These are phyloP conservation scores for Dryas integrifolia DNA, from an alignment of 331 rosid genomes.

Conservation along the genomic window DNA sequence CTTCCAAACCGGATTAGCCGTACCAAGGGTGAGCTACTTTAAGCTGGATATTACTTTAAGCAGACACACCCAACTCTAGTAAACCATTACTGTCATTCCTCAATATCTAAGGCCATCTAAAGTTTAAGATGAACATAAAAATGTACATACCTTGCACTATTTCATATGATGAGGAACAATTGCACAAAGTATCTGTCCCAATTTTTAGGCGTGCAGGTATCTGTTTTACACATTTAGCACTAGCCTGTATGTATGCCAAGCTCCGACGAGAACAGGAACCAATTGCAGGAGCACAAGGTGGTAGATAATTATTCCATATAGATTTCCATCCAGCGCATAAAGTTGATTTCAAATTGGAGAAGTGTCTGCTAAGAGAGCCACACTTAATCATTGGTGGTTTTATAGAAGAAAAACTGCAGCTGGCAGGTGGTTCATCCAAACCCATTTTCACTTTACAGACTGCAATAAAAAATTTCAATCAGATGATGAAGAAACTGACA, in stretches of 20 bases:
- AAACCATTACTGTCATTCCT: not conserved
- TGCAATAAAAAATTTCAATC: slow-evolving; percentile 15
- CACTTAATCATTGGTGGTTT: slow-evolving; percentile 13
- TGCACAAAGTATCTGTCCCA: not conserved
- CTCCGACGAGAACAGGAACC: slow-evolving; percentile 24
- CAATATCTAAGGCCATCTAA: not conserved
- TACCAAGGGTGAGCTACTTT: not conserved
- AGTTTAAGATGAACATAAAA: not conserved
- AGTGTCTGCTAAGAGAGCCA: slow-evolving; percentile 8
- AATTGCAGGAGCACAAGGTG: slow-evolving; percentile 12
- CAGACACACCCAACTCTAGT: not conserved
- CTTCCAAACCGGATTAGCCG: not conserved
- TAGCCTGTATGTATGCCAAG: slow-evolving; percentile 19
- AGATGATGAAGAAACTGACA: not conserved
- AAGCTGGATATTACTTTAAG: not conserved
- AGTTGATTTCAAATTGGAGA: slow-evolving; percentile 11
- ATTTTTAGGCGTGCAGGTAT: slow-evolving; percentile 22
- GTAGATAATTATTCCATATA: slow-evolving; percentile 15
- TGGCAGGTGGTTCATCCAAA: slow-evolving; percentile 16
- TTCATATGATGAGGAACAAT: slow-evolving; percentile 15
- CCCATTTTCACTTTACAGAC: slow-evolving; percentile 36
- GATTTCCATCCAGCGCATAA: slow-evolving; percentile 25
- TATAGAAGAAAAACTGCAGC: slow-evolving; percentile 24
- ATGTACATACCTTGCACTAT: slow-evolving; percentile 29
- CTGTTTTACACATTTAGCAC: slow-evolving; percentile 21